phyloP scores from a whole-genome alignment of 345 rosid genomes.

The Citrus sinensis region DNA sequence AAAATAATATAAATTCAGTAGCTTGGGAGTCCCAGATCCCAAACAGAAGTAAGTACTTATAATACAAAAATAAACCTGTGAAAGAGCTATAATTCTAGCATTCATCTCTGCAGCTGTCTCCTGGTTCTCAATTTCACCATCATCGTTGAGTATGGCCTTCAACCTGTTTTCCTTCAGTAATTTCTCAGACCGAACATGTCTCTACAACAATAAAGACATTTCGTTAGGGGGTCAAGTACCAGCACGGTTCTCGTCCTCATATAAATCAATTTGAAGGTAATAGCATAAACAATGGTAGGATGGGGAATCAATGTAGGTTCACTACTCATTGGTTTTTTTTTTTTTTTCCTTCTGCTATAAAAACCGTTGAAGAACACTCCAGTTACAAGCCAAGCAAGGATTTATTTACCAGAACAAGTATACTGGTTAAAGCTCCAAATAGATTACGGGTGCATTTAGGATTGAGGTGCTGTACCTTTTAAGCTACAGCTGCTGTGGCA shows the following conservation, averaged over 20 bases:
- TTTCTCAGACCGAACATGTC: constrained; percentile 66
- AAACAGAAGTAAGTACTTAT: background rate
- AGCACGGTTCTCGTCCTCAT: background rate
- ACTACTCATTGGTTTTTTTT: no score
- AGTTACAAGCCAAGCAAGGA: background rate
- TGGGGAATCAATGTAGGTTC: background rate
- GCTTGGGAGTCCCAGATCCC: background rate
- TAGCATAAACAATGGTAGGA: background rate
- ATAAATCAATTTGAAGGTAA: background rate
- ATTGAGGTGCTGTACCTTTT: no score
- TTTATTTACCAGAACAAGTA: background rate
- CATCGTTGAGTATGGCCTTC: constrained; percentile 54
- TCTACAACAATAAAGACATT: constrained; percentile 29
- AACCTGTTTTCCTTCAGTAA: constrained; percentile 58
- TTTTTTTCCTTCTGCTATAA: background rate
- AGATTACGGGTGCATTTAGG: background rate
- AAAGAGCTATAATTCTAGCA: constrained; percentile 43
- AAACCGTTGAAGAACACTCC: no score
- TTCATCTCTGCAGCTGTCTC: constrained; percentile 57
- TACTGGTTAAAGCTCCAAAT: background rate
- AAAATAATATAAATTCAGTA: background rate
- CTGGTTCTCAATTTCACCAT: constrained; percentile 68
- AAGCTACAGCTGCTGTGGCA: no score
- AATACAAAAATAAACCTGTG: constrained; percentile 31
- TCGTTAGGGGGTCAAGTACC: background rate